phyloP scores from a whole-genome alignment of 768 basidiomycete genomes.

The Agrocybe praecox region DNA sequence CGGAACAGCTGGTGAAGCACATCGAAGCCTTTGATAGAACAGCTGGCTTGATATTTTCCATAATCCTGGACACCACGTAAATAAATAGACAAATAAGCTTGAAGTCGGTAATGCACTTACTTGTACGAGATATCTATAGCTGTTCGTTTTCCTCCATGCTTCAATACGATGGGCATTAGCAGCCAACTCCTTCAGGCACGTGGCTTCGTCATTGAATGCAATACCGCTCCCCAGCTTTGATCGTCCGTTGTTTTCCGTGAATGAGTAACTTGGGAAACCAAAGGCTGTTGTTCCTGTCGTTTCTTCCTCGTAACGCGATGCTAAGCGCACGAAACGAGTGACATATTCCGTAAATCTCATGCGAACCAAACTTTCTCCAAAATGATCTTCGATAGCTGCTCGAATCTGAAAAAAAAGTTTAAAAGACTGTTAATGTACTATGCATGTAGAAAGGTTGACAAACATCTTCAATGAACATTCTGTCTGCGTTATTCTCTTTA shows the following conservation, averaged over 20 bases:
- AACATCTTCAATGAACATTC: constrained; percentile 93
- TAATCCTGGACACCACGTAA: constrained; percentile 59
- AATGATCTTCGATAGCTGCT: constrained; percentile 87
- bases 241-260: constrained; percentile 45
- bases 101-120: constrained; percentile 38
- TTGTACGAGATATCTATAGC: constrained; percentile 71
- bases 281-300: constrained; percentile 77
- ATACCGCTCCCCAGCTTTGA: constrained; percentile 79
- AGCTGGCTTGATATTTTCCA: constrained; percentile 48
- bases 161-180: constrained; percentile 86
- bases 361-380: constrained; percentile 87
- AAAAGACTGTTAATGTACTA: background rate
- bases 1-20: constrained; percentile 84
- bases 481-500: constrained; percentile 73
- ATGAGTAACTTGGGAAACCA: constrained; percentile 65
- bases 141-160: constrained; percentile 86
- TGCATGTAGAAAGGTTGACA: constrained; percentile 33
- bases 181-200: constrained; percentile 68
- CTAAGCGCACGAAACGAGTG: constrained; percentile 82
- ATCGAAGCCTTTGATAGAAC: constrained; percentile 80
- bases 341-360: constrained; percentile 91
- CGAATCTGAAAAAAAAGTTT: constrained; percentile 56
- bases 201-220: constrained; percentile 72
- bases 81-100: constrained; percentile 5
- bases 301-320: constrained; percentile 89